Evolutionary conservation across 257 asterid species (phyloP).

Genomic region (Echites panduratus): DNA sequence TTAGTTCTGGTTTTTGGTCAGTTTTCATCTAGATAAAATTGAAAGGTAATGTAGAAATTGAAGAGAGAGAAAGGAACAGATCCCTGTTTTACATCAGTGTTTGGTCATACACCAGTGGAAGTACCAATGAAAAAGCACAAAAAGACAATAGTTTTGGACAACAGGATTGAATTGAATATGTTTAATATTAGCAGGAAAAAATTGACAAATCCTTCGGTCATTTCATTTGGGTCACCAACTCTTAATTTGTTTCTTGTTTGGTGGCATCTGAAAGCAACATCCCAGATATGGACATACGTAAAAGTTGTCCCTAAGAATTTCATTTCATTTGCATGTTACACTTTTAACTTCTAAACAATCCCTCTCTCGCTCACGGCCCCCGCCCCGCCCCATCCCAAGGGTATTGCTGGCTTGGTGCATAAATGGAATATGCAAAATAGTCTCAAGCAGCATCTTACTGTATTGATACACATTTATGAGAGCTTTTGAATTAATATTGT

Average conservation of each 20-base stretch:
- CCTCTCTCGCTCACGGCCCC: no score
- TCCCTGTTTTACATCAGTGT: not conserved
- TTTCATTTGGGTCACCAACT: slow-evolving; percentile 12
- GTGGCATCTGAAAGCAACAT: slow-evolving; percentile 15
- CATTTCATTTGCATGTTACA: no score
- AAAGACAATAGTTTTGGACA: not conserved
- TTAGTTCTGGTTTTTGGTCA: slow-evolving; percentile 2
- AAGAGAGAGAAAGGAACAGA: not conserved
- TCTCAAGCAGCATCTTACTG: no score
- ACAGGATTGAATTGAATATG: slow-evolving; percentile 1
- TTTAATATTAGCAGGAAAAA: not conserved
- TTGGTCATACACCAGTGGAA: not conserved
- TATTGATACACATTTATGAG: no score
- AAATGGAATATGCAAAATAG: not conserved
- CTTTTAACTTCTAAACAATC: not conserved
- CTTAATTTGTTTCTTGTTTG: slow-evolving; percentile 4
- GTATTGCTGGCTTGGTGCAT: not conserved
- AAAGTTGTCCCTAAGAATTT: not conserved
- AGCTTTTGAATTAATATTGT: no score
- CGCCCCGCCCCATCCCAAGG: not conserved
- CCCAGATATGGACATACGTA: slow-evolving; percentile 1
- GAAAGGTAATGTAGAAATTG: not conserved
- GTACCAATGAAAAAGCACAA: not conserved
- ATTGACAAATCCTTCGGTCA: slow-evolving; percentile 9
- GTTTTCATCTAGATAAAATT: not conserved